Base-by-base conservation (phyloP, 768 basidiomycete species). In the Rhodotorula paludigena region DNA sequence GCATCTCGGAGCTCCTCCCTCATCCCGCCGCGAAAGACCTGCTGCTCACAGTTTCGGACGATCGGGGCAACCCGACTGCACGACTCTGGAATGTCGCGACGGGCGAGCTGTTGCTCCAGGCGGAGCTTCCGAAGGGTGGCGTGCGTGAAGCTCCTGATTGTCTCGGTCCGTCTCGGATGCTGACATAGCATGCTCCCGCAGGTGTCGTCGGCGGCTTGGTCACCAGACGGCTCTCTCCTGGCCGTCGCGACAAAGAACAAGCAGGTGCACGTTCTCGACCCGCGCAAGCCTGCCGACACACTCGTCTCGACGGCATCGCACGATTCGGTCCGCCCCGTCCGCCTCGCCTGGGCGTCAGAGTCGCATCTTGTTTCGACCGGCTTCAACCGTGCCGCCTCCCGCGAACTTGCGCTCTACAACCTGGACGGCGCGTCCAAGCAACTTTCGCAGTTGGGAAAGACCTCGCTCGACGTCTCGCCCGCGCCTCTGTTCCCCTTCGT, bases 161-260 rank as follows among this genome's bases (percentile, higher is more conserved):
- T 39, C 23, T 32, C 39, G n/a, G 1, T 16, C 28, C 42, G n/a
- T 21, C 21, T 11, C 1, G 53, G 12, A 10, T 21, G 18, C 15
- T n/a, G 28, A 20, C 1, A 23, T 36, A 44, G 42, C 32, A 49
- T 30, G 20, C 35, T 20, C 7, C n/a, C 41, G 11, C 49, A 75
- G 70, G 60, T 77, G 25, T 78, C 76, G 60, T 78, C 78, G n/a
- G 61, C 74, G 15, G 56, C 73, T 0, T 79, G 77, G 76, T 74
- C 68, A 2, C 73, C 72, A 1, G 62, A 72, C 6, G 79, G 79
- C 0, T 44, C 63, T 11, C 63, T 63, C 16, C 59, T 80, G 28
- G 80, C 79, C 4, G 48, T 79, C 41, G 75, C 77, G 1, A 76
- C 77, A 32, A 80, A 80, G 64, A 75, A 78, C 64, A 76, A 76